Base-by-base conservation (phyloP, 257 asterid genomes). In the Scutellaria minor region DNA sequence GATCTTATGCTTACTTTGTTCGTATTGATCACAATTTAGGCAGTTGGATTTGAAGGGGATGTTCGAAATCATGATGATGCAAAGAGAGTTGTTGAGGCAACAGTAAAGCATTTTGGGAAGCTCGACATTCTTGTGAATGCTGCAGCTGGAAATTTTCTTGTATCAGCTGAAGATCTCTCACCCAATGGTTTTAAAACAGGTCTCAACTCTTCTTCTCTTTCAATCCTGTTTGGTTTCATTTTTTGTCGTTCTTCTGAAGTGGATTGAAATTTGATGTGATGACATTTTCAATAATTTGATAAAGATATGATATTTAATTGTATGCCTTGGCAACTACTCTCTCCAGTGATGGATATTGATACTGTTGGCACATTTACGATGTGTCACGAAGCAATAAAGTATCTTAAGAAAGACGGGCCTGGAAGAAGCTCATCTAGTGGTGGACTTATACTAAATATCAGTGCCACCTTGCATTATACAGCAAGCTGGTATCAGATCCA, bases 131-230 rank as follows among this genome's bases (percentile, higher is more conserved):
- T 93, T 66, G 98, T 93, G 60, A 93, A 93, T 79, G 90, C 85
- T 66, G 97, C 97, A n/a, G 97, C 98, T 58, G 97, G 98, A 41
- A 93, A 93, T 81, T 90, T 93, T 74, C 96, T 93, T 0, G 93
- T 73, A 12, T 76, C 97, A 3, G 86, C 98, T 9, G 97, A 93
- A 88, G 97, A 93, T 78, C 85, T 93, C 64, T 88, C 98, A 15
- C 96, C 96, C 53, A 90, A 93, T 45, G 98, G 97, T 7, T 93
- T 93, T 15, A 86, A 85, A 77, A 93, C 98, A 85, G 98, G 97
- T 90, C 13, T 55, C 9, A 6, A 48, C 20, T 68, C 78, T 41
- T 42, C 7, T 56, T 57, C 15, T 24, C 24, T 61, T 18, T 52
- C 7, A 31, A 14, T 22, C 22, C 57, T 18, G 18, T 76, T 70